Conservation (phyloP, 2,329 filamentous ascomycete genomes). For the Microcyclosporella mali region DNA sequence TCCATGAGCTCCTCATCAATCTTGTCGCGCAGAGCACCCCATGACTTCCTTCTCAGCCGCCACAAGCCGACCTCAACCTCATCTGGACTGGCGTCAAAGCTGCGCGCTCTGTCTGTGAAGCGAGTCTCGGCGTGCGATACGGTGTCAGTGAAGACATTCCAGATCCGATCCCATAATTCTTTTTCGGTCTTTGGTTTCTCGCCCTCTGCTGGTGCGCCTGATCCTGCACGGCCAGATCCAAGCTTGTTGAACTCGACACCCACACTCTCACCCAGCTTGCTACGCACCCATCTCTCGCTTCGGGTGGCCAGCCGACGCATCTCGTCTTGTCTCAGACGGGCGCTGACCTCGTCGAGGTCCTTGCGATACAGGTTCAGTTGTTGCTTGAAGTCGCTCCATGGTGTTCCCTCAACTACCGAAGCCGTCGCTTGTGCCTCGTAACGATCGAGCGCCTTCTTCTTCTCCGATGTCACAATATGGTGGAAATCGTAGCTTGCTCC, state of each 20-base stretch:
- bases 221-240: constrained; percentile 77
- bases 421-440: constrained; percentile 72
- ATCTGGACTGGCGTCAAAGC: constrained; percentile 84
- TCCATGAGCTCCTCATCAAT: constrained; percentile 98
- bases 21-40: constrained; percentile 81
- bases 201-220: constrained; percentile 70
- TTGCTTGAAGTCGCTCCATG: constrained; percentile 82
- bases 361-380: constrained; percentile 77
- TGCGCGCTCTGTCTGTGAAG: constrained; percentile 82
- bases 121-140: constrained; percentile 78
- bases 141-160: constrained; percentile 74
- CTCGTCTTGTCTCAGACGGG: constrained; percentile 82
- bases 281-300: constrained; percentile 89
- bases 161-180: constrained; percentile 93
- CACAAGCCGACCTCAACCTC: constrained; percentile 91
- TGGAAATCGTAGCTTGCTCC: constrained; percentile 90
- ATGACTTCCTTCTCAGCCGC: constrained; percentile 88
- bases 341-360: constrained; percentile 83
- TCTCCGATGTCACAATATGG: constrained; percentile 81
- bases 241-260: constrained; percentile 95
- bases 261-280: constrained; percentile 77
- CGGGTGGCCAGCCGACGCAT: constrained; percentile 88
- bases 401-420: constrained; percentile 68
- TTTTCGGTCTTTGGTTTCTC: constrained; percentile 69
- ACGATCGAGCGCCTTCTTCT: constrained; percentile 63